phyloP scores from a whole-genome alignment of 164 flowering plant species.

The Dillenia suffruticosa region DNA sequence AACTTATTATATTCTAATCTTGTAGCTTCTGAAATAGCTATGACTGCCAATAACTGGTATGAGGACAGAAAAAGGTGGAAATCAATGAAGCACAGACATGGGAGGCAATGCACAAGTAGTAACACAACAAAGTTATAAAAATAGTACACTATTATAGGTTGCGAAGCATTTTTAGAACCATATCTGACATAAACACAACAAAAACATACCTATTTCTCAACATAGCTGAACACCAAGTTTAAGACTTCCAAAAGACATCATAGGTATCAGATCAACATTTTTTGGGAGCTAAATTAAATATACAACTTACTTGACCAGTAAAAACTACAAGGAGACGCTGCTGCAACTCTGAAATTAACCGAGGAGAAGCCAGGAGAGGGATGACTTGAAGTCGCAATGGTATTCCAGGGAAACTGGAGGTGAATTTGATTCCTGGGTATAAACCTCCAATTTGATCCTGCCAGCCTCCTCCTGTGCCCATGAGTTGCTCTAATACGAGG shows the following conservation, averaged over 20 bases:
- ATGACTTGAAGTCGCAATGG: constrained; percentile 85
- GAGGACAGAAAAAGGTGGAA: neutral
- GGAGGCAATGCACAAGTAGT: too few species aligned
- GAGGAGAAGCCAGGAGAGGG: constrained; percentile 75
- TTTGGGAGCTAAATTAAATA: neutral
- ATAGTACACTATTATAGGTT: too few species aligned
- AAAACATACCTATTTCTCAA: too few species aligned
- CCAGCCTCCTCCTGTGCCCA: constrained; percentile 99
- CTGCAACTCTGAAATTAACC: constrained; percentile 62
- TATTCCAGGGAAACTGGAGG: constrained; percentile 88
- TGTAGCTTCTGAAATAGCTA: too few species aligned
- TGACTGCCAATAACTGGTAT: too few species aligned
- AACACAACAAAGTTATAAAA: neutral
- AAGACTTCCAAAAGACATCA: too few species aligned
- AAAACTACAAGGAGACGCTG: constrained; percentile 83
- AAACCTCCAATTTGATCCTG: constrained; percentile 99
- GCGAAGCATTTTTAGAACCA: too few species aligned
- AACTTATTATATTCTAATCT: neutral
- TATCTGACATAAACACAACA: too few species aligned
- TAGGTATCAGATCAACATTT: too few species aligned
- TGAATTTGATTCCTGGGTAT: constrained; percentile 90
- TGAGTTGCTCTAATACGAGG: constrained; percentile 86
- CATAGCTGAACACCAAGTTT: too few species aligned
- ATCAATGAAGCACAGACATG: too few species aligned
- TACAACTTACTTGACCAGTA: constrained; percentile 82